A percentile compares a stretch with the other conserved stretches of the same genome.
Evolutionary conservation across 225 moss, liverwort and hornwort species (phyloP).

Genomic region (Rhytidiadelphus loreus): DNA sequence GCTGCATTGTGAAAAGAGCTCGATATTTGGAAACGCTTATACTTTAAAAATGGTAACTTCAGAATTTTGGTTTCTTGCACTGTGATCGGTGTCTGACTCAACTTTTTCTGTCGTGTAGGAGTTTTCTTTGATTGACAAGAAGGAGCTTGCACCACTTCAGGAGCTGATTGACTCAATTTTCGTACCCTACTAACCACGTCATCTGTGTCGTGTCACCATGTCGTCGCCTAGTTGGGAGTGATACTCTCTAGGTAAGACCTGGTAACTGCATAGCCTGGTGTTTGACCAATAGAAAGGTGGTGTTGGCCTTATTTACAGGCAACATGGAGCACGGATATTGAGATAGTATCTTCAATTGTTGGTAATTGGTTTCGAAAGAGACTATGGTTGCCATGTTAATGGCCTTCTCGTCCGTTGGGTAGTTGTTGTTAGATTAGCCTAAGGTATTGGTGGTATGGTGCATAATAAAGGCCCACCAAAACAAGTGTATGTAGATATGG

Average conservation of each 20-base stretch:
- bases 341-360: constrained; percentile 12
- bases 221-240: constrained; percentile 5
- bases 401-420: background rate
- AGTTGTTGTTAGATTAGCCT: background rate
- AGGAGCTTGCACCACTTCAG: constrained; percentile 97
- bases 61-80: background rate
- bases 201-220: constrained; percentile 23
- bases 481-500: constrained; percentile 12
- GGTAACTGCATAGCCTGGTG: constrained; percentile 21
- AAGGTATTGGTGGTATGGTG: constrained; percentile 9
- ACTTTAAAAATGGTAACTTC: background rate
- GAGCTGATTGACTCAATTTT: constrained; percentile 98
- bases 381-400: constrained; percentile 2
- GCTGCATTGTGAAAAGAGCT: background rate
- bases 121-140: constrained; percentile 93
- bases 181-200: constrained; percentile 72
- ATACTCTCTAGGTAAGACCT: constrained; percentile 5
- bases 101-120: constrained; percentile 36
- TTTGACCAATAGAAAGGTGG: constrained; percentile 7
- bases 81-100: background rate
- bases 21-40: background rate
- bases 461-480: constrained; percentile 5
- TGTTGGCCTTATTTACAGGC: constrained; percentile 6
- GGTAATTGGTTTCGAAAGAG: constrained; percentile 13
- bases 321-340: background rate